Conservation (phyloP, 805 yeast species). For the Wickerhamiella qilinensis region DNA sequence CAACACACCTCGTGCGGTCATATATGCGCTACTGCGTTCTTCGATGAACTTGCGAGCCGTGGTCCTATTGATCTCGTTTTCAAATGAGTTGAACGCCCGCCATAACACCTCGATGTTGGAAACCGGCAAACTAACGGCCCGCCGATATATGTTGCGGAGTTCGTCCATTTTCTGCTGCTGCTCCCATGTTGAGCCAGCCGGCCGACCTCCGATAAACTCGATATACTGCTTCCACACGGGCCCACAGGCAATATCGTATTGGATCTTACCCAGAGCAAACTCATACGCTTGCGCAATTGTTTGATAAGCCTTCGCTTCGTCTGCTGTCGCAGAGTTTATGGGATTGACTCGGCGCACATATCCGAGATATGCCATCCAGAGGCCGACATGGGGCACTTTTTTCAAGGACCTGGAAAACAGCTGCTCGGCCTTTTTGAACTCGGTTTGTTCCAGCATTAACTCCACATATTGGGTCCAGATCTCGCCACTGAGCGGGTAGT, state of each 20-base stretch:
- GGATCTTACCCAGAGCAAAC: conserved; percentile 62
- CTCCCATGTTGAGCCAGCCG: conserved; percentile 52
- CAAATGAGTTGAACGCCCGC: conserved; percentile 72
- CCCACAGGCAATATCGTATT: conserved; percentile 58
- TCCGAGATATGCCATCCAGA: conserved; percentile 65
- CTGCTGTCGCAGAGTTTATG: conserved; percentile 47
- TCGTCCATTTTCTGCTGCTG: conserved; percentile 65
- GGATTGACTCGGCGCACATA: conserved; percentile 54
- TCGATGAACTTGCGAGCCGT: conserved; percentile 75
- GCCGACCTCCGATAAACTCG: conserved; percentile 54
- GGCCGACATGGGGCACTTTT: conserved; percentile 41
- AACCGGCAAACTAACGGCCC: conserved; percentile 60
- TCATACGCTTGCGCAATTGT: conserved; percentile 70
- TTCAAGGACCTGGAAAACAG: conserved; percentile 51
- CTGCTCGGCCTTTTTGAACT: conserved; percentile 47
- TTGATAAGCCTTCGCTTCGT: conserved; percentile 66
- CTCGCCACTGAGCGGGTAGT: conserved; percentile 52
- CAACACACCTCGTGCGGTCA: conserved; percentile 69
- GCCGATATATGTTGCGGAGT: conserved; percentile 55
- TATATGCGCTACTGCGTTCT: conserved; percentile 67
- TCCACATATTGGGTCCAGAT: conserved; percentile 66
- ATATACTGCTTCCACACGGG: conserved; percentile 70
- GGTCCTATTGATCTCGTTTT: conserved; percentile 52
- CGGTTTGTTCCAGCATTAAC: conserved; percentile 46
- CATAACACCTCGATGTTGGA: conserved; percentile 61